Evolutionary conservation across 139 green algal species (phyloP), one percentile per base, ranked within the genome.

Genomic region (Picochlorum costavermella): DNA sequence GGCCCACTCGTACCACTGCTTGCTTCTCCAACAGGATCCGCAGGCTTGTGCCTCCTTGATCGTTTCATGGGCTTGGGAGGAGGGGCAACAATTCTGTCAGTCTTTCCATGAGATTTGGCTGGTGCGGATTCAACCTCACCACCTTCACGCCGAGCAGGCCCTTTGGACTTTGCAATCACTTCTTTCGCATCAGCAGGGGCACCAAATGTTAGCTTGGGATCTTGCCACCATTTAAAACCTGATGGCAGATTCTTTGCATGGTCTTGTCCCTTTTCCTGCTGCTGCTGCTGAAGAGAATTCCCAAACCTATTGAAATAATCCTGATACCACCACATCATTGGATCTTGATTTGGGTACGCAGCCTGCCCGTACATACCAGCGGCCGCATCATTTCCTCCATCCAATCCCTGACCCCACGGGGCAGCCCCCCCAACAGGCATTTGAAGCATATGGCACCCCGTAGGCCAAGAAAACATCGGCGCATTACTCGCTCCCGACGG

Each of bases 281-380:
- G 29, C 44, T 26, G 23, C 25, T 59, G 67, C 60, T 74, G 68
- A 29, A 33, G 48, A 37, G 8, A 49, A 44, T 48, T 23, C 13
- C 13, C 56, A 60, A 4, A 13, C 10, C 60, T 3, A 40, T 61
- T 61, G n/a, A 71, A 75, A 50, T 75, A 75, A n/a, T 61, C 53
- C 23, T 75, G 69, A 49, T 70, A 70, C 69, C 69, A 75, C 62
- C 61, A 71, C 13, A 40, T n/a, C 53, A 75, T 64, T 11, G 69
- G 69, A 62, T 75, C 69, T 10, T 30, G 50, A 59, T 6, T 2
- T 33, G 23, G 50, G 50, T 33, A 17, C 6, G 20, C 12, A 33
- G 12, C 14, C 12, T 37, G 50, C 20, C 14, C 14, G 9, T 25
- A 36, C 3, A 30, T 16, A 25, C 17, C n/a, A 55, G n/a, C 5